These are phyloP conservation scores for Geosmithia morbida DNA, from an alignment of 2,329 filamentous ascomycete genomes.

Conservation along the genomic window DNA sequence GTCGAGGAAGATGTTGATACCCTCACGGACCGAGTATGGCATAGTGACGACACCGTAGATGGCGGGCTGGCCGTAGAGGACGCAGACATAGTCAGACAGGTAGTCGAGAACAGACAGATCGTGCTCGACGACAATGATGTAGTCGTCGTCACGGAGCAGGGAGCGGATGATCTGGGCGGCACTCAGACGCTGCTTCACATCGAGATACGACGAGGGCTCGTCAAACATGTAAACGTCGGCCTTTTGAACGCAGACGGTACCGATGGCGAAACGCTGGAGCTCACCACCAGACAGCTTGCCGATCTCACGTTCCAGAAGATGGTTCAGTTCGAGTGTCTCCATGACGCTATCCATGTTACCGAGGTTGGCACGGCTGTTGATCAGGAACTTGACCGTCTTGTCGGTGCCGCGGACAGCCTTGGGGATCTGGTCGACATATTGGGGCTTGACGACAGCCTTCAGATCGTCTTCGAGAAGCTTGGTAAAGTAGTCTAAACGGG, in stretches of 20 bases:
- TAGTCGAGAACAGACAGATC: conserved; percentile 98
- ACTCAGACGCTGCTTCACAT: conserved; percentile 96
- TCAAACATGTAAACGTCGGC: conserved; percentile 99
- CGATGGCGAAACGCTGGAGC: conserved; percentile 94
- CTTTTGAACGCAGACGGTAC: conserved; percentile 86
- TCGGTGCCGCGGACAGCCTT: conserved; percentile 74
- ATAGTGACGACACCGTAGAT: conserved; percentile 97
- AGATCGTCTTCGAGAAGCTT: conserved; percentile 94
- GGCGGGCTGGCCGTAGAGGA: conserved; percentile 88
- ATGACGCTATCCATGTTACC: conserved; percentile 71
- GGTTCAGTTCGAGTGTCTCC: conserved; percentile 70
- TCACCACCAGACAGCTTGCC: conserved; percentile 89
- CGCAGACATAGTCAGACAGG: conserved; percentile 95
- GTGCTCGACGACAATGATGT: conserved; percentile 98
- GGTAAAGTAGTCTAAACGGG: conserved; percentile 74
- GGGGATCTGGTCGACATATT: conserved; percentile 97
- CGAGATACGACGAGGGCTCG: conserved; percentile 95
- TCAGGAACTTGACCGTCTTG: conserved; percentile 65
- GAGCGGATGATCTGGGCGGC: conserved; percentile 88
- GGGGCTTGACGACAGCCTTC: conserved; percentile 96
- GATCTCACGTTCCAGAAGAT: conserved; percentile 87
- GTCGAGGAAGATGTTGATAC: conserved; percentile 98
- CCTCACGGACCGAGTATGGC: conserved; percentile 90
- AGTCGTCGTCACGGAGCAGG: conserved; percentile 76
- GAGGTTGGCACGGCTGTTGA: conserved; percentile 63